Conservation (phyloP, 306 rosid species). For the Lithocarpus polystachyus region DNA sequence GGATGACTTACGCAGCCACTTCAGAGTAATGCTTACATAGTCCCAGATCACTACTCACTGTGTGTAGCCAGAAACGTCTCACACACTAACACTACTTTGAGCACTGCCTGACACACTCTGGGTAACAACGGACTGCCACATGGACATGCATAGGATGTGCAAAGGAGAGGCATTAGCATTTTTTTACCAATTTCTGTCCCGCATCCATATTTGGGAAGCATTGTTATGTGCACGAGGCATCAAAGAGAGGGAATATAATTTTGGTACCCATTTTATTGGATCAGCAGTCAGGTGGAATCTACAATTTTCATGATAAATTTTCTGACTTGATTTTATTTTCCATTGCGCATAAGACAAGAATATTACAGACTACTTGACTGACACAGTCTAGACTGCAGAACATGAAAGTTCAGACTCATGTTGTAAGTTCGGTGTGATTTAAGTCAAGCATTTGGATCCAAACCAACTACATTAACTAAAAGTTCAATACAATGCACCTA, state of each 20-base stretch:
- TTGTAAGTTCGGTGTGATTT: too few species aligned
- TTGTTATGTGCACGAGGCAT: conserved; percentile 19
- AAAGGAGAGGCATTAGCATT: not conserved
- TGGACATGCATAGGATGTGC: not conserved
- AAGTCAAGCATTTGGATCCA: too few species aligned
- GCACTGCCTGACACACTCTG: conserved; percentile 8
- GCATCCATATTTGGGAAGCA: conserved; percentile 8
- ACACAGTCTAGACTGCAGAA: not conserved
- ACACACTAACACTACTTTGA: not conserved
- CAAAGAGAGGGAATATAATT: conserved; percentile 42
- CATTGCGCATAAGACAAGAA: conserved; percentile 11
- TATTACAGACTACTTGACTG: not conserved
- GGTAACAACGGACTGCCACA: not conserved
- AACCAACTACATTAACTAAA: too few species aligned
- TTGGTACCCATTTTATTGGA: conserved; percentile 51
- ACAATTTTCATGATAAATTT: not conserved
- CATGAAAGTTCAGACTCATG: too few species aligned
- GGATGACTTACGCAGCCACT: conserved; percentile 29
- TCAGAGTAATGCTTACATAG: not conserved
- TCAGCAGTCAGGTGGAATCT: conserved; percentile 12
- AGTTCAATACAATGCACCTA: too few species aligned
- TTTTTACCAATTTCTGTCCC: not conserved
- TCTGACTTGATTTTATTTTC: too few species aligned
- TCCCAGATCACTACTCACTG: too few species aligned
- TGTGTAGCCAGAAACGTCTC: not conserved